Conservation (phyloP, 139 green algal genomes). For the Chlorella vulgaris region DNA sequence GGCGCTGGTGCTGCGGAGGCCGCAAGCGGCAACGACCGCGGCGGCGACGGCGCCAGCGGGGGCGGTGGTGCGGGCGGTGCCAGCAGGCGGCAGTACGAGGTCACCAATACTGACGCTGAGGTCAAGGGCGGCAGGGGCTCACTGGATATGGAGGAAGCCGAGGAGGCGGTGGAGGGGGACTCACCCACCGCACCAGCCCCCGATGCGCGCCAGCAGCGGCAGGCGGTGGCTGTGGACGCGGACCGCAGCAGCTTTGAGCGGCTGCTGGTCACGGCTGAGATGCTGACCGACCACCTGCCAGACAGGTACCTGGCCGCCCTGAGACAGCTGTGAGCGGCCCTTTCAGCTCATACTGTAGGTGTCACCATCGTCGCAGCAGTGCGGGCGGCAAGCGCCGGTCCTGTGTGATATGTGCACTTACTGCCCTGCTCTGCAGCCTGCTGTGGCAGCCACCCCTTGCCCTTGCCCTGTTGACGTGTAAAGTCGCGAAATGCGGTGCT, state of each 20-base stretch:
- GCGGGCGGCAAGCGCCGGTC: too few relatives aligned
- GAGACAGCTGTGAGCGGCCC: conserved; percentile 47
- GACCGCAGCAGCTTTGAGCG: conserved; percentile 44
- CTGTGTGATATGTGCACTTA: too few relatives aligned
- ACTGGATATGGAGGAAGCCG: conserved; percentile 21
- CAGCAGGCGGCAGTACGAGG: background rate
- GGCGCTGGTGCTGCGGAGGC: too few relatives aligned
- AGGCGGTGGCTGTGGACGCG: conserved; percentile 40
- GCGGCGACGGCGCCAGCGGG: background rate
- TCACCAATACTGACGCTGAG: conserved; percentile 5
- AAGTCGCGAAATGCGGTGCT: too few relatives aligned
- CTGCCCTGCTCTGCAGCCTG: too few relatives aligned
- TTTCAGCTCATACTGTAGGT: background rate
- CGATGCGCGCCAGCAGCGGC: background rate
- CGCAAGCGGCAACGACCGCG: too few relatives aligned
- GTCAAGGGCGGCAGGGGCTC: background rate
- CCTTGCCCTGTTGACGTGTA: too few relatives aligned
- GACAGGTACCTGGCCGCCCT: conserved; percentile 49
- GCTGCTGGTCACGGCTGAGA: conserved; percentile 51
- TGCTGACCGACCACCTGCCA: conserved; percentile 54
- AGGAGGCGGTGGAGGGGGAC: conserved; percentile 1
- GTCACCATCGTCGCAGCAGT: too few relatives aligned
- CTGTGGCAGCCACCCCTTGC: too few relatives aligned
- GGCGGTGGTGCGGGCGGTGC: background rate
- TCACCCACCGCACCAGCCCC: background rate